These are phyloP conservation scores for Annona squamosa DNA, from an alignment of 164 flowering plant species.

Conservation along the genomic window DNA sequence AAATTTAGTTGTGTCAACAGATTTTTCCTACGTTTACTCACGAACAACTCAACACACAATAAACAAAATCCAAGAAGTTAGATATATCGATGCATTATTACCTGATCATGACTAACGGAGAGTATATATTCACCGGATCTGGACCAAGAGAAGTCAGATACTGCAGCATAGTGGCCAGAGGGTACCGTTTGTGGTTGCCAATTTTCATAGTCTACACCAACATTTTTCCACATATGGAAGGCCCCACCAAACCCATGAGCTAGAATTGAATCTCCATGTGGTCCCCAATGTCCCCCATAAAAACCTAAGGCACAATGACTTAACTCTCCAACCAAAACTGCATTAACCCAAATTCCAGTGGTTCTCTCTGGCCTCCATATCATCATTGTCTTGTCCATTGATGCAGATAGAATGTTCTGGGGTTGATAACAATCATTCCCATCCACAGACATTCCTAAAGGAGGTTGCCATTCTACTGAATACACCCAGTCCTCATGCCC, in stretches of 20 bases:
- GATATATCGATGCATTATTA: constrained; percentile 13
- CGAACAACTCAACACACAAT: not conserved
- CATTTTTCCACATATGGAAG: constrained; percentile 89
- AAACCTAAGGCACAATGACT: constrained; percentile 97
- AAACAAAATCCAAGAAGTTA: not conserved
- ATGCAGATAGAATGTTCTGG: constrained; percentile 82
- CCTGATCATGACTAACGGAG: constrained; percentile 98
- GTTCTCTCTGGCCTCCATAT: constrained; percentile 93
- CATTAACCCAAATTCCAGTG: constrained; percentile 96
- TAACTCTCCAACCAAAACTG: constrained; percentile 90
- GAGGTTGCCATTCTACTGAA: constrained; percentile 95
- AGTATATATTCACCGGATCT: constrained; percentile 62
- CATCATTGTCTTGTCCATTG: constrained; percentile 99
- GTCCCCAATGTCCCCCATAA: constrained; percentile 97
- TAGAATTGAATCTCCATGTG: constrained; percentile 61
- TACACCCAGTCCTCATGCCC: constrained; percentile 99
- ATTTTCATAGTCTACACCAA: constrained; percentile 54
- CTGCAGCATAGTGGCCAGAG: constrained; percentile 86
- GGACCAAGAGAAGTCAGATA: constrained; percentile 80
- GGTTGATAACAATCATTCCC: constrained; percentile 47
- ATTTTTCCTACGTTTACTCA: not conserved
- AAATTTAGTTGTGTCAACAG: not conserved
- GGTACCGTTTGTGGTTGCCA: constrained; percentile 96
- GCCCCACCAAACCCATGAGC: constrained; percentile 98
- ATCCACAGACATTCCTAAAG: constrained; percentile 30